These are phyloP conservation scores for Corynascus novoguineensis DNA, from an alignment of 495 filamentous ascomycete genomes.

Conservation along the genomic window DNA sequence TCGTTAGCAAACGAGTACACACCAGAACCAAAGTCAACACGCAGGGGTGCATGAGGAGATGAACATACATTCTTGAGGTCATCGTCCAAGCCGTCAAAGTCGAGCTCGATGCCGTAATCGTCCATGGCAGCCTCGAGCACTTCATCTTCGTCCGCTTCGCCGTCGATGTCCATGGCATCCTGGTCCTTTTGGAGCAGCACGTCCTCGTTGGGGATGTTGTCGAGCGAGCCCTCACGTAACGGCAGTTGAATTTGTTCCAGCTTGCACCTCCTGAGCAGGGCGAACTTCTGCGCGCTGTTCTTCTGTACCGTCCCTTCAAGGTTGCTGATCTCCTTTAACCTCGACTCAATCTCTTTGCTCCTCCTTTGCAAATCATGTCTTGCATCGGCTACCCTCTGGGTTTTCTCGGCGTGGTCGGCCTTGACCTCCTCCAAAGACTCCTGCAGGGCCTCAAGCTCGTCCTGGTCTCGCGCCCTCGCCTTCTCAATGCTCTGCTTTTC, in stretches of 20 bases:
- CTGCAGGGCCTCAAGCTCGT: constrained; percentile 69
- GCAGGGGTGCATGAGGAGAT: not conserved
- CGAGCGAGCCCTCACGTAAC: constrained; percentile 71
- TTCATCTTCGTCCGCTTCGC: constrained; percentile 58
- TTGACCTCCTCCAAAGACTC: constrained; percentile 65
- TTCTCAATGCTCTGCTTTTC: constrained; percentile 71
- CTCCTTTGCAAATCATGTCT: constrained; percentile 79
- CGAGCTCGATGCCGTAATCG: constrained; percentile 88
- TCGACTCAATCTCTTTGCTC: constrained; percentile 72
- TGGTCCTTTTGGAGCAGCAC: constrained; percentile 59
- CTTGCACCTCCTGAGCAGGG: constrained; percentile 80
- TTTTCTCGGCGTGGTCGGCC: constrained; percentile 58
- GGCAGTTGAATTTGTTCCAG: constrained; percentile 89
- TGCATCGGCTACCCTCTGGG: constrained; percentile 72
- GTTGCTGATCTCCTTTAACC: constrained; percentile 66
- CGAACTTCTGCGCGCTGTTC: constrained; percentile 74
- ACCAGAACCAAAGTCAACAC: no score
- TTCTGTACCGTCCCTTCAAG: constrained; percentile 80
- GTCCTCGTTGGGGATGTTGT: constrained; percentile 82
- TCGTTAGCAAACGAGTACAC: no score
- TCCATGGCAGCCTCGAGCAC: constrained; percentile 51
- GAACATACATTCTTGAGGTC: constrained; percentile 69
- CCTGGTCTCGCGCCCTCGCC: constrained; percentile 63
- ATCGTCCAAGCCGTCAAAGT: constrained; percentile 82
- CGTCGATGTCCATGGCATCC: constrained; percentile 85